Evolutionary conservation across 495 filamentous ascomycete genomes (phyloP).

Genomic region (Trichoderma orchidacearum): DNA sequence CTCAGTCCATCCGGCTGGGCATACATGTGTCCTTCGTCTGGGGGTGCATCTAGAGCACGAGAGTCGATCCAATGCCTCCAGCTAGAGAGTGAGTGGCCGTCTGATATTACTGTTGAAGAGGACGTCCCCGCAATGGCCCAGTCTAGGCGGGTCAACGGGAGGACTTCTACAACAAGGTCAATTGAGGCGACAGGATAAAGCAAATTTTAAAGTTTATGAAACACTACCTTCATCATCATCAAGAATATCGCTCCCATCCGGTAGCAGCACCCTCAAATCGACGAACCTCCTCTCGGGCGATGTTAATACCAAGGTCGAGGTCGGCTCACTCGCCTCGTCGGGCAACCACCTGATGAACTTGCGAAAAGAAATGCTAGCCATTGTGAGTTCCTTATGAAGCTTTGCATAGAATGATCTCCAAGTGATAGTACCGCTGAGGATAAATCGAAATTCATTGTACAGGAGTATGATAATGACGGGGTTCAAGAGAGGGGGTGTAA

Average conservation of each 20-base stretch:
- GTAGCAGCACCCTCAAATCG: constrained; percentile 29
- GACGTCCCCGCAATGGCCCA: constrained; percentile 45
- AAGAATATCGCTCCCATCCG: neutral
- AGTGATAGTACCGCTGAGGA: too few relatives aligned
- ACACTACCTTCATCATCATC: neutral
- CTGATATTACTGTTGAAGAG: neutral
- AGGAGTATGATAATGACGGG: neutral
- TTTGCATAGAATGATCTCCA: too few relatives aligned
- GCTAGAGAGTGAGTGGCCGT: constrained; percentile 11
- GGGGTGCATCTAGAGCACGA: constrained; percentile 16
- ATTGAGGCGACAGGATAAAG: too few relatives aligned
- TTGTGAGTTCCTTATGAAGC: neutral
- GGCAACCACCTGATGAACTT: constrained; percentile 30
- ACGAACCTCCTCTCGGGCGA: constrained; percentile 33
- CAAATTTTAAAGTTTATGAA: too few relatives aligned
- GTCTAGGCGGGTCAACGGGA: constrained; percentile 14
- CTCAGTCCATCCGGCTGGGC: constrained; percentile 17
- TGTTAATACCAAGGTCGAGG: constrained; percentile 32
- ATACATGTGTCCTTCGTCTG: constrained; percentile 39
- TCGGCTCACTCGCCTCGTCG: constrained; percentile 22
- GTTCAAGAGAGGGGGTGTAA: neutral
- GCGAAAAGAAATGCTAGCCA: constrained; percentile 25
- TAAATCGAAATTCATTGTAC: too few relatives aligned
- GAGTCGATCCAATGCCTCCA: constrained; percentile 44
- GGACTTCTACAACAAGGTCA: neutral